Percentiles rank a stretch among this genome's conserved stretches.
Evolutionary conservation across 176 grass and related monocot genomes (phyloP).

Genomic region (Musa itinerans): DNA sequence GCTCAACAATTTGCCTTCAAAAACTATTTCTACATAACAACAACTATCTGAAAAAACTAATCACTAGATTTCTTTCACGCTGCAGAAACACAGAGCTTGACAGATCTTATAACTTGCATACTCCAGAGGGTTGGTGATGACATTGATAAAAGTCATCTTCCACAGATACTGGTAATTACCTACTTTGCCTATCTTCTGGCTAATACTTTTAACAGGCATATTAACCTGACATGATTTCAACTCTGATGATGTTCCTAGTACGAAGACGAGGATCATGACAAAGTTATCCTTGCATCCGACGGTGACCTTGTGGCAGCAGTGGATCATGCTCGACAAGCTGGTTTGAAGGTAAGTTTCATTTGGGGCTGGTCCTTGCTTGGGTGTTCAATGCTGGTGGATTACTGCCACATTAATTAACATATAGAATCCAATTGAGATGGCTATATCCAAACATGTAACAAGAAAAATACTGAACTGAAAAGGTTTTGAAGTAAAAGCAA

Average conservation of each 20-base stretch:
- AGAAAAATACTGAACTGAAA: too few relatives aligned
- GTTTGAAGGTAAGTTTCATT: constrained; percentile 65
- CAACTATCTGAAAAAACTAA: background rate
- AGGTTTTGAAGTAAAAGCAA: too few relatives aligned
- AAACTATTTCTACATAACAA: too few relatives aligned
- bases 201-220: background rate
- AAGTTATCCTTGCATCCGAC: constrained; percentile 83
- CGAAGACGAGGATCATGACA: constrained; percentile 87
- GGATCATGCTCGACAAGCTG: constrained; percentile 76
- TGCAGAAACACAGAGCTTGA: constrained; percentile 64
- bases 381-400: too few relatives aligned
- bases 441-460: too few relatives aligned
- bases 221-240: background rate
- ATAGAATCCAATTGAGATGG: too few relatives aligned
- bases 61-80: background rate
- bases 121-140: constrained; percentile 71
- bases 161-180: constrained; percentile 84
- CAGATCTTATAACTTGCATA: constrained; percentile 80
- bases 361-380: background rate
- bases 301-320: constrained; percentile 75
- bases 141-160: constrained; percentile 76
- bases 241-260: constrained; percentile 34
- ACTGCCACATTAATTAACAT: too few relatives aligned
- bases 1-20: background rate
- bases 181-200: background rate